Conservation (phyloP, 108 stramenopile species). For the Phaeodactylum tricornutum region DNA sequence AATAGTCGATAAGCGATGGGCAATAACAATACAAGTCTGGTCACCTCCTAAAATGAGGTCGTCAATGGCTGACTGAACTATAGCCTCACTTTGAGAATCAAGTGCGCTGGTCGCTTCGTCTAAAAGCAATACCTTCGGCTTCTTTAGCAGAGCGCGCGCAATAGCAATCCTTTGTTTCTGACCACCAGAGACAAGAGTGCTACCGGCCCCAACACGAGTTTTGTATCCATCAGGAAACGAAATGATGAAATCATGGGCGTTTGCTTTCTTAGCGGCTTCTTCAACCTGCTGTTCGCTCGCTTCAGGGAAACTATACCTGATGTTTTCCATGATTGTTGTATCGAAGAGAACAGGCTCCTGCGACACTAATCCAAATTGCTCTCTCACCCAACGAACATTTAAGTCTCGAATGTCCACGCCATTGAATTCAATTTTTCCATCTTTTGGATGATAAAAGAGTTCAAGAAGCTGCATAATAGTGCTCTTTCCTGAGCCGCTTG, state of each 20-base stretch:
- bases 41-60: constrained; percentile 43
- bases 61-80: constrained; percentile 82
- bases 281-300: constrained; percentile 38
- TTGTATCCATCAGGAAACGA: constrained; percentile 55
- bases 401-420: constrained; percentile 57
- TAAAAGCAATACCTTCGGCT: constrained; percentile 31
- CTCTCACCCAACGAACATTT: constrained; percentile 60
- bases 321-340: constrained; percentile 68
- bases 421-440: constrained; percentile 46
- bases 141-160: constrained; percentile 54
- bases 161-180: constrained; percentile 80
- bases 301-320: constrained; percentile 47
- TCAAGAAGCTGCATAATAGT: constrained; percentile 29
- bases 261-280: constrained; percentile 66
- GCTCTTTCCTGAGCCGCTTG: constrained; percentile 23
- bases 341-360: constrained; percentile 79
- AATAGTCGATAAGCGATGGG: constrained; percentile 77
- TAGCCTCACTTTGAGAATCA: constrained; percentile 65
- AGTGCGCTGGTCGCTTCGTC: constrained; percentile 60
- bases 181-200: constrained; percentile 32
- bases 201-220: constrained; percentile 18
- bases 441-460: constrained; percentile 57
- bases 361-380: constrained; percentile 23
- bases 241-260: constrained; percentile 65
- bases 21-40: constrained; percentile 74